Conservation (phyloP, 345 rosid genomes). For the Eucalyptus paniculata region DNA sequence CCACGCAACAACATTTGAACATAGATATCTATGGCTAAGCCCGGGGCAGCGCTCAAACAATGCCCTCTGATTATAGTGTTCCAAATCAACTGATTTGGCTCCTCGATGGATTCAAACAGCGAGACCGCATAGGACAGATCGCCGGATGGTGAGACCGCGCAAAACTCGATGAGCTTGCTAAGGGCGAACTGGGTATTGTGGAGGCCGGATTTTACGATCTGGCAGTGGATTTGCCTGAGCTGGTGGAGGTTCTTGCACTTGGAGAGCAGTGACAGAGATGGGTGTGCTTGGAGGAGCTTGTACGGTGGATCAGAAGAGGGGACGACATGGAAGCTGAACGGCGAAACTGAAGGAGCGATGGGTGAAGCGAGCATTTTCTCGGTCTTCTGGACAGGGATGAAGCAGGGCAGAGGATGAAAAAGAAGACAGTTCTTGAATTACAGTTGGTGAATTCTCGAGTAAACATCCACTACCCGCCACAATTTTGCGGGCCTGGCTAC, state of each 20-base stretch:
- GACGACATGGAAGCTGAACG: constrained; percentile 25
- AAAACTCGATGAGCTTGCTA: constrained; percentile 55
- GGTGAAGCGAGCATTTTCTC: constrained; percentile 11
- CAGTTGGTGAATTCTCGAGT: background rate
- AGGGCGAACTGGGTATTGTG: constrained; percentile 62
- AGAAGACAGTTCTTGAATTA: background rate
- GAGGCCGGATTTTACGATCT: constrained; percentile 55
- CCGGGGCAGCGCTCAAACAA: constrained; percentile 31
- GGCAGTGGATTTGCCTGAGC: constrained; percentile 48
- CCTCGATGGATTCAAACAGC: constrained; percentile 33
- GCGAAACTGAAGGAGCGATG: background rate
- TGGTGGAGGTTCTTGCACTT: constrained; percentile 31
- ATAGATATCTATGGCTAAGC: constrained; percentile 25
- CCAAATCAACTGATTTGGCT: constrained; percentile 55
- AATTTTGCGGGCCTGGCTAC: background rate
- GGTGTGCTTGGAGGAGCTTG: constrained; percentile 39
- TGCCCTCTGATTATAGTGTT: constrained; percentile 48
- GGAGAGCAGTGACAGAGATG: constrained; percentile 48
- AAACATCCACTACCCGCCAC: background rate
- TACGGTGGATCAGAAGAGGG: constrained; percentile 65
- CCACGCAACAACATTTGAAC: constrained; percentile 37
- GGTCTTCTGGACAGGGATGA: background rate
- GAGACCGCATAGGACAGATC: constrained; percentile 42
- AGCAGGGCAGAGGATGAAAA: background rate
- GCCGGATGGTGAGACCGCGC: constrained; percentile 46